These are phyloP conservation scores for Penicillium salamii DNA, from an alignment of 495 filamentous ascomycete genomes.

Conservation along the genomic window DNA sequence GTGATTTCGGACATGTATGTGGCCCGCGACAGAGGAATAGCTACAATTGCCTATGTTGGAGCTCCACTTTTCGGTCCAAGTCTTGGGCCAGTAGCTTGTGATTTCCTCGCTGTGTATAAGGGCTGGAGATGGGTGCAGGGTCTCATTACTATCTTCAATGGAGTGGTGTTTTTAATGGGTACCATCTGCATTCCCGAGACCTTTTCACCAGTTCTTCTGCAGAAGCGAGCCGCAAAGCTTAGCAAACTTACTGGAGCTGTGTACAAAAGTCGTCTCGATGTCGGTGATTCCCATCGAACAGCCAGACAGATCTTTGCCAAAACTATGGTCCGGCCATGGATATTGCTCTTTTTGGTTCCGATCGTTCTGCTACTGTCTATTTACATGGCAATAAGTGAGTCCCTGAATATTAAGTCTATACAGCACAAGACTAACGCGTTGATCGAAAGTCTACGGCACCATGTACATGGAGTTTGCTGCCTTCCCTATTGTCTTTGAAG, in stretches of 20 bases:
- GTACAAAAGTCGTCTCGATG: slow-evolving; percentile 20
- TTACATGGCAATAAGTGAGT: slow-evolving; percentile 56
- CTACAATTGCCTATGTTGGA: slow-evolving; percentile 51
- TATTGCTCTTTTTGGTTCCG: slow-evolving; percentile 31
- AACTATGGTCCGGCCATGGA: slow-evolving; percentile 26
- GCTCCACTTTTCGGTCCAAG: slow-evolving; percentile 59
- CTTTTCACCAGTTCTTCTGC: slow-evolving; percentile 43
- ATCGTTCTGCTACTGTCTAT: slow-evolving; percentile 54
- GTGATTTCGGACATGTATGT: slow-evolving; percentile 61
- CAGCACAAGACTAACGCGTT: neutral
- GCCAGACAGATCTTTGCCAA: slow-evolving; percentile 15
- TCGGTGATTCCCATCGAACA: slow-evolving; percentile 6
- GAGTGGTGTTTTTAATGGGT: slow-evolving; percentile 38
- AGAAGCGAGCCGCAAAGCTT: slow-evolving; percentile 36
- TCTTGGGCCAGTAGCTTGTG: slow-evolving; percentile 47
- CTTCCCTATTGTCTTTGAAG: slow-evolving; percentile 64
- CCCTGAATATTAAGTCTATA: neutral
- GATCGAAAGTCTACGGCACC: slow-evolving; percentile 52
- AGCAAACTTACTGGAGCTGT: slow-evolving; percentile 44
- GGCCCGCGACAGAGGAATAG: slow-evolving; percentile 53
- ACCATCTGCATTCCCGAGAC: slow-evolving; percentile 46
- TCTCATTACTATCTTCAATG: slow-evolving; percentile 31
- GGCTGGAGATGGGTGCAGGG: slow-evolving; percentile 61
- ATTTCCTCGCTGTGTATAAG: slow-evolving; percentile 43
- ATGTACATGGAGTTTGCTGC: slow-evolving; percentile 76